These are phyloP conservation scores for Triglochin maritima DNA, from an alignment of 106 monocot species.

Conservation along the genomic window DNA sequence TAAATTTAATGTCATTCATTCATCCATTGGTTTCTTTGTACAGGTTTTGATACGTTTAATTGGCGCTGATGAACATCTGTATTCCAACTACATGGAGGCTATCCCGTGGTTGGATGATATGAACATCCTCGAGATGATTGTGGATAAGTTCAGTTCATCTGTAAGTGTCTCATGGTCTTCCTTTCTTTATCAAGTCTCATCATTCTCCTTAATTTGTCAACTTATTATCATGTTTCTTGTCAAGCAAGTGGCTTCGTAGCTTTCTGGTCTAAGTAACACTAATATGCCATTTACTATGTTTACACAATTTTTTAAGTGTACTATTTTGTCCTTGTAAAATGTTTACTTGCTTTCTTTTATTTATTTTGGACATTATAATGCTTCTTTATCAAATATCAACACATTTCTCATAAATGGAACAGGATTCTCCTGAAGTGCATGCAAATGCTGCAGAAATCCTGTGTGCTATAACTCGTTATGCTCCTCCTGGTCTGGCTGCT, in stretches of 20 bases:
- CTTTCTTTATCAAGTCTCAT: not conserved
- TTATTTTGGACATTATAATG: not conserved
- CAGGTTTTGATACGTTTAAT: slow-evolving; percentile 83
- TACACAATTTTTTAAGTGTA: too few relatives aligned
- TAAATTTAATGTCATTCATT: not conserved
- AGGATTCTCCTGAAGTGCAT: slow-evolving; percentile 71
- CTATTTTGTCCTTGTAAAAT: too few relatives aligned
- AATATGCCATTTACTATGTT: too few relatives aligned
- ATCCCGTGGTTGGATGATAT: slow-evolving; percentile 76
- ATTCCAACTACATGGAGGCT: slow-evolving; percentile 51
- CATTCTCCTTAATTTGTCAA: not conserved
- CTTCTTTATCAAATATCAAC: too few relatives aligned
- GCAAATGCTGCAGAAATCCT: slow-evolving; percentile 76
- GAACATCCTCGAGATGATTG: slow-evolving; percentile 87
- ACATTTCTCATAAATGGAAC: slow-evolving; percentile 6
- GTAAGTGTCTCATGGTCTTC: slow-evolving; percentile 22
- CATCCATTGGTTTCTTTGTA: not conserved
- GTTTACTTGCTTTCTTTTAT: not conserved
- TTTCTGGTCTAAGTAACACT: too few relatives aligned
- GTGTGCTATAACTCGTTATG: slow-evolving; percentile 53
- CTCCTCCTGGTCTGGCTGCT: slow-evolving; percentile 33
- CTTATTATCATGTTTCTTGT: too few relatives aligned
- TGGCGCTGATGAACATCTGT: slow-evolving; percentile 90
- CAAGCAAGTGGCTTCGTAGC: too few relatives aligned
- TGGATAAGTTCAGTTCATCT: slow-evolving; percentile 89